phyloP scores from a whole-genome alignment of 2,329 filamentous ascomycete species.

The Hymenoscyphus fructigenus region DNA sequence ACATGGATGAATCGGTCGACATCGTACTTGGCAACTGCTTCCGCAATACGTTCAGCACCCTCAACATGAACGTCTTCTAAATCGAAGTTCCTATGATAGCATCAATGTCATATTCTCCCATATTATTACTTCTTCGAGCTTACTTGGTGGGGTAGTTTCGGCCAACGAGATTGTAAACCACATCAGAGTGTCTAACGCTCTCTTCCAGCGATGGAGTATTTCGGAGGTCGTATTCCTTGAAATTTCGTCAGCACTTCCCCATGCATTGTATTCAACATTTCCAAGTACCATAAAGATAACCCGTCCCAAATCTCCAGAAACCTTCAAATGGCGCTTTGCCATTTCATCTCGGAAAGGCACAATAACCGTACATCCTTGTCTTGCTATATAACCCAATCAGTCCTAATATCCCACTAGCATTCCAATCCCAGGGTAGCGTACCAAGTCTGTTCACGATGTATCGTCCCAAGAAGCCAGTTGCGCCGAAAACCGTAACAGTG shows the following conservation, averaged over 20 bases:
- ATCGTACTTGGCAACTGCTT: conserved; percentile 96
- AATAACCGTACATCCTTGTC: conserved; percentile 90
- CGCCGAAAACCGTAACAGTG: conserved; percentile 96
- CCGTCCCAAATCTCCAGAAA: conserved; percentile 89
- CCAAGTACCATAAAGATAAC: conserved; percentile 73
- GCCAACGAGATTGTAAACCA: conserved; percentile 95
- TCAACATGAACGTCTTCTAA: conserved; percentile 92
- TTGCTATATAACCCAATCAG: conserved; percentile 56
- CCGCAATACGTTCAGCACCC: conserved; percentile 85
- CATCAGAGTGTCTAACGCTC: conserved; percentile 92
- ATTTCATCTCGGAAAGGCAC: conserved; percentile 96
- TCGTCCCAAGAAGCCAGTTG: conserved; percentile 90
- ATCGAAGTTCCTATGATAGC: conserved; percentile 73
- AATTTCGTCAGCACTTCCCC: conserved; percentile 12
- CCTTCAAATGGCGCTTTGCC: conserved; percentile 94
- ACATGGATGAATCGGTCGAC: conserved; percentile 96
- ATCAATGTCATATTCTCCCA: neutral
- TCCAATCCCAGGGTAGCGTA: conserved; percentile 39
- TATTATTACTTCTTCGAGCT: conserved; percentile 28
- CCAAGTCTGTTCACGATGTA: conserved; percentile 97
- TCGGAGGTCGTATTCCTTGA: conserved; percentile 85
- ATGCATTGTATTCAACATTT: neutral
- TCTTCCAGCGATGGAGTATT: conserved; percentile 97
- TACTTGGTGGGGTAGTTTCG: conserved; percentile 96
- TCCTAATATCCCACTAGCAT: conserved; percentile 4